phyloP scores from a whole-genome alignment of 371 early-diverging fungal genomes.

The Polyrhizophydium stewartii region DNA sequence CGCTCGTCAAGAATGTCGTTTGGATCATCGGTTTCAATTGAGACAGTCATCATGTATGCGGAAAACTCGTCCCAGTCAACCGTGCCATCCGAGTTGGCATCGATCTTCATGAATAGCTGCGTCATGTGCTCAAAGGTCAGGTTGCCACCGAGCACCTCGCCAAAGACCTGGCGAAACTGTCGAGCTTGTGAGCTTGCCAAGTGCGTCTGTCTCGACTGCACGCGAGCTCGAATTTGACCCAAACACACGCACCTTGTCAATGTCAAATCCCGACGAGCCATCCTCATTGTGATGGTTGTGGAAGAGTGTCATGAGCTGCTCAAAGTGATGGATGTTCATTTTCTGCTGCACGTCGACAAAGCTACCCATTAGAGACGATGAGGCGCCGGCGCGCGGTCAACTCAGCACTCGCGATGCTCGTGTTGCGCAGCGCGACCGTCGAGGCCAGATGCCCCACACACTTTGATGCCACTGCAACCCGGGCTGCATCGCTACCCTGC shows the following conservation, averaged over 20 bases:
- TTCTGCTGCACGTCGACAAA: conserved; percentile 39
- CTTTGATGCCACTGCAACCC: no score
- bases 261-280: conserved; percentile 41
- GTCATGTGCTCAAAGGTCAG: conserved; percentile 54
- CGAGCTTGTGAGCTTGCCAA: no score
- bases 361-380: no score
- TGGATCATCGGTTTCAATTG: conserved; percentile 36
- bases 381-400: no score
- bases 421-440: no score
- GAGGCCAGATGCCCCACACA: no score
- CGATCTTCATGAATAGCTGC: conserved; percentile 57
- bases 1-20: conserved; percentile 42
- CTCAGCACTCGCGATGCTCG: no score
- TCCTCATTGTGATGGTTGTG: conserved; percentile 47
- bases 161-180: conserved; percentile 55
- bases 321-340: conserved; percentile 56
- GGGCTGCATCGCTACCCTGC: no score
- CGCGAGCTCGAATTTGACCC: no score
- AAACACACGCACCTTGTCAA: conserved; percentile 23
- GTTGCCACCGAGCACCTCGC: conserved; percentile 46
- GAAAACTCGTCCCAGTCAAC: conserved; percentile 58
- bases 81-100: conserved; percentile 54
- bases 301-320: conserved; percentile 47
- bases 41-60: conserved; percentile 50
- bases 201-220: no score